Conservation (phyloP, 768 basidiomycete genomes). For the Austroboletus eburneus region DNA sequence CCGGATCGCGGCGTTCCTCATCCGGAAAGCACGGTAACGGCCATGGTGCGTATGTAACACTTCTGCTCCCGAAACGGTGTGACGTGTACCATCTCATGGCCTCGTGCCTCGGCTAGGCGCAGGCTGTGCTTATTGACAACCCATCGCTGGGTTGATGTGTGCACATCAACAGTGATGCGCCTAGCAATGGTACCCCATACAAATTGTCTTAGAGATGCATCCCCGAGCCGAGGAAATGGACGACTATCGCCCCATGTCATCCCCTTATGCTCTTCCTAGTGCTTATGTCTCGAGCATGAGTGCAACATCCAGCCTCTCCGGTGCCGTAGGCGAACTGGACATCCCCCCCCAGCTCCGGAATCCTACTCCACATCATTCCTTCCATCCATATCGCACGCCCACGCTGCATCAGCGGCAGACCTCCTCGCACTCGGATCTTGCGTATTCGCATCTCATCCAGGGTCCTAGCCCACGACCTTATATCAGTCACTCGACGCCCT, state of each 20-base stretch:
- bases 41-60: conserved; percentile 21
- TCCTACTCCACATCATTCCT: conserved; percentile 25
- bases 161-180: conserved; percentile 20
- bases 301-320: conserved; percentile 47
- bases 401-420: conserved; percentile 23
- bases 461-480: conserved; percentile 19
- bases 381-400: conserved; percentile 23
- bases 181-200: conserved; percentile 26
- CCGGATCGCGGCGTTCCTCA: conserved; percentile 20
- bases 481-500: conserved; percentile 12
- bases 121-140: conserved; percentile 21
- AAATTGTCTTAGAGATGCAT: conserved; percentile 28
- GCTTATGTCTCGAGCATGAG: conserved; percentile 43
- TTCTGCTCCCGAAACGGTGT: conserved; percentile 29
- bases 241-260: conserved; percentile 32
- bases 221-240: conserved; percentile 39
- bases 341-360: conserved; percentile 33
- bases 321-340: conserved; percentile 57
- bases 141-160: conserved; percentile 27
- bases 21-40: conserved; percentile 24
- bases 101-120: conserved; percentile 27
- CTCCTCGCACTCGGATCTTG: conserved; percentile 19
- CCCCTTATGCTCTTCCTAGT: conserved; percentile 29
- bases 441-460: conserved; percentile 15
- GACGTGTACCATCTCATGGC: conserved; percentile 27